These are phyloP conservation scores for Xylaria sp. DNA, from an alignment of 2,329 filamentous ascomycete genomes.

Conservation along the genomic window DNA sequence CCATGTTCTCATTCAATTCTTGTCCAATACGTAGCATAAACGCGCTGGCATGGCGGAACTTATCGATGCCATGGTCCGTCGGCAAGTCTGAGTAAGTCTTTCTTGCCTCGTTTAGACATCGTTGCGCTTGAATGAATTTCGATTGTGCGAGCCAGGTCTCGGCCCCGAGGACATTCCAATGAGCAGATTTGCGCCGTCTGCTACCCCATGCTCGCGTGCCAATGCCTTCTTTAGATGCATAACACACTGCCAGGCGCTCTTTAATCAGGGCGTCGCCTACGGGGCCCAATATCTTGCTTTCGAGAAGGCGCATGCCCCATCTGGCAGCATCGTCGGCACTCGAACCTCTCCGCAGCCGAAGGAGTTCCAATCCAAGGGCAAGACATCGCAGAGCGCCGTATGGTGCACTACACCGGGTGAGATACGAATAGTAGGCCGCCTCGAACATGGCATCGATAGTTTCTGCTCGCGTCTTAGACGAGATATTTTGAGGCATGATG, in stretches of 20 bases:
- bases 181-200: constrained; percentile 83
- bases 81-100: constrained; percentile 64
- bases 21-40: constrained; percentile 65
- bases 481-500: constrained; percentile 76
- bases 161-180: constrained; percentile 87
- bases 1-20: constrained; percentile 60
- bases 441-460: constrained; percentile 89
- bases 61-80: constrained; percentile 62
- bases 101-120: constrained; percentile 77
- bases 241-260: constrained; percentile 87
- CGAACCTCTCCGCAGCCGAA: constrained; percentile 81
- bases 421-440: constrained; percentile 90
- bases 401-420: constrained; percentile 81
- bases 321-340: constrained; percentile 87
- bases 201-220: constrained; percentile 75
- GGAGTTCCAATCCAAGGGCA: constrained; percentile 80
- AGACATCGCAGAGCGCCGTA: constrained; percentile 85
- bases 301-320: constrained; percentile 84
- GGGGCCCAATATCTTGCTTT: constrained; percentile 77
- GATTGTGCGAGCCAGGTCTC: constrained; percentile 84
- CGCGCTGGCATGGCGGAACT: constrained; percentile 62
- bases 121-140: constrained; percentile 81
- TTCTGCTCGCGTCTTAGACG: constrained; percentile 81
- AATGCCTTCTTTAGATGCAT: constrained; percentile 76
- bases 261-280: constrained; percentile 85